Base-by-base conservation (phyloP, 2,329 filamentous ascomycete species). In the Rhynchosporium graminicola region DNA sequence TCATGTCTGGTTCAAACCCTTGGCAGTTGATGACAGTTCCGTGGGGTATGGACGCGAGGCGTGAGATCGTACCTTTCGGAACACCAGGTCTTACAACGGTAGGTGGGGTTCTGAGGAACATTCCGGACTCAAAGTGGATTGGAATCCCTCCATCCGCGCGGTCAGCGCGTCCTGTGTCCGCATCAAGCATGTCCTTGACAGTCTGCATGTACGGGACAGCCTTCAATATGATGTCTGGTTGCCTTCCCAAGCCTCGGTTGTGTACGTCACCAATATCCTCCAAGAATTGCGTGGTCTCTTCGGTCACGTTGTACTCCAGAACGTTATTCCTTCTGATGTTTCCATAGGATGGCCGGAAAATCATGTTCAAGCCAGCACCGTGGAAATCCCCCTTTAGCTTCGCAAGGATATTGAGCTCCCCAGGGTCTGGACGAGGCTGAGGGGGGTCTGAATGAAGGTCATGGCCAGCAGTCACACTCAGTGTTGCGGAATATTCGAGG, bases 261-360 rank as follows among this genome's bases (percentile, higher is more conserved):
- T 76, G 75, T 0, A 78, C 68, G 4, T 69, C 66, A 8, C 75
- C 74, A 42, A 78, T 69, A 0, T 69, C 46, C 3, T 64, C 63
- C 4, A 65, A 66, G 59, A 79, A 79, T 0, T 66, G 64, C 63
- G 73, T 64, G 0, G 68, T 69, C 60, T 79, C 77, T 4, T 66
- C 67, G 2, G 76, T 78, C 2, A 79, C 70, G 54, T 77, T 78
- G 36, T 78, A 70, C 36, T 79, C 71, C n/a, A 79, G 62, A 42
- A 77, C 65, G 57, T 76, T 76, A 52, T 74, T 69, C 40, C 65
- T 65, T 13, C 62, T 46, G 1, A 60, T 48, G 4, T 67, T 54
- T 3, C 47, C 46, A 15, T 68, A 68, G 2, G 64, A 73, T 0
- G 77, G 77, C 0, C 76, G 74, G 60, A 77, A 78, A 55, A 78